Base-by-base conservation (phyloP, 2,329 filamentous ascomycete species). In the Hypoxylon sp. region DNA sequence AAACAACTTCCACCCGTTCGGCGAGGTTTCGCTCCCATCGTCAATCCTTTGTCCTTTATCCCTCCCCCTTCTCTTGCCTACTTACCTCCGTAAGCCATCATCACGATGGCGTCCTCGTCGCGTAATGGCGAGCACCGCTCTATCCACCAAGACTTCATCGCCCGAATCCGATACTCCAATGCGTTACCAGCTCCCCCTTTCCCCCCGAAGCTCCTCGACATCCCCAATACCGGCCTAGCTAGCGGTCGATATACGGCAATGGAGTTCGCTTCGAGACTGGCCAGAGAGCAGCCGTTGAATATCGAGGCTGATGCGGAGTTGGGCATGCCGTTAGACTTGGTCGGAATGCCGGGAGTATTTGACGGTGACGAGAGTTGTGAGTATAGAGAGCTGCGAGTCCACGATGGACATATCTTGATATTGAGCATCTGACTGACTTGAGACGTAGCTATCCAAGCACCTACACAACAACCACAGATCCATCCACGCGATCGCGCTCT, bases 291-390 rank as follows among this genome's bases (percentile, higher is more conserved):
- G 83, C 93, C 95, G 57, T 85, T 97, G 53, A 98, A 98, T 78
- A 96, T 99, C 68, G 96, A 99, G 81, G 94, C 94, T 31, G 96
- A 99, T 87, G 96, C 94, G 8, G 96, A 99, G 84, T 88, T 98
- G 74, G 96, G 96, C 64, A 98, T 99, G 96, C 94, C 94, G 66
- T 90, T 99, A 78, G 95, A 98, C 79, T 83, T 99, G 73, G 92
- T 98, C 64, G 96, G 96, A 76, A 93, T 98, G 83, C 95, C 95
- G 5, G 94, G 94, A 31, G 91, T 98, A 63, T 98, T 98, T 77
- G 91, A 98, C 76, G 95, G 94, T 65, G 94, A 98, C 79, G 95
- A 98, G 84, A 92, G 92, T 82, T 94, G 94, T 98, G 86, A 79
- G 86, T 82, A 63, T 44, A 50, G n/a, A 19, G n/a, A 26, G 58